Evolutionary conservation across 805 yeast species (phyloP).

Genomic region (Saccharomycopsis microspora): DNA sequence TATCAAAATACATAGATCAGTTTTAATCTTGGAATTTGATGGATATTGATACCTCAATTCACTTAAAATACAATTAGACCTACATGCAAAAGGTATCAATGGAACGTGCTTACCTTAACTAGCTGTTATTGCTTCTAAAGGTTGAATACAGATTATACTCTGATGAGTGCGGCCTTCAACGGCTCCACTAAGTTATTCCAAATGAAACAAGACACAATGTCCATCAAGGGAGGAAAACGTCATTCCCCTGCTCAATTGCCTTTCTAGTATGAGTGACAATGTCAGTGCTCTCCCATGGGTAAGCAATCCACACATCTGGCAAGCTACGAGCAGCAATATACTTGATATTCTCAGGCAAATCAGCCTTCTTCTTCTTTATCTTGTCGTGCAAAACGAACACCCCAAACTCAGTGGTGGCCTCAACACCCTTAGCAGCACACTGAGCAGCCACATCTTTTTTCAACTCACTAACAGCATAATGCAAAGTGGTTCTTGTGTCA

Average conservation of each 20-base stretch:
- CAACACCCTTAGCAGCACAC: slow-evolving; percentile 39
- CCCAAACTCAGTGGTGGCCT: slow-evolving; percentile 52
- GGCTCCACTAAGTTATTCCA: too few species aligned
- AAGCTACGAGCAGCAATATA: slow-evolving; percentile 68
- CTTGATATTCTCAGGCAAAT: slow-evolving; percentile 52
- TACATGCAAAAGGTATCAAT: too few species aligned
- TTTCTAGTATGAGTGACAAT: slow-evolving; percentile 60
- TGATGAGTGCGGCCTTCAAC: too few species aligned
- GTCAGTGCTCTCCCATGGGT: slow-evolving; percentile 78
- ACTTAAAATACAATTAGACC: too few species aligned
- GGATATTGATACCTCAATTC: too few species aligned
- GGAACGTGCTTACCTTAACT: too few species aligned
- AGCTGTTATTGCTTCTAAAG: too few species aligned
- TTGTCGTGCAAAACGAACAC: slow-evolving; percentile 74
- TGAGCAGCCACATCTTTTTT: slow-evolving; percentile 60
- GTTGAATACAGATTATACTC: too few species aligned
- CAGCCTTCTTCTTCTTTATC: slow-evolving; percentile 59
- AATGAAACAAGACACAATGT: background rate
- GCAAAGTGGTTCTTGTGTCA: slow-evolving; percentile 77
- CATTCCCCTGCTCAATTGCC: slow-evolving; percentile 70
- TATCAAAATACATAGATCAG: too few species aligned
- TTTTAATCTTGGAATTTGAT: too few species aligned
- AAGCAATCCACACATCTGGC: slow-evolving; percentile 77
- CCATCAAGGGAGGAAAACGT: slow-evolving; percentile 23
- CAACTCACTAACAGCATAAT: slow-evolving; percentile 66